These are phyloP conservation scores for Ophiocordyceps sinensis DNA, from an alignment of 2,329 filamentous ascomycete genomes.

Conservation along the genomic window DNA sequence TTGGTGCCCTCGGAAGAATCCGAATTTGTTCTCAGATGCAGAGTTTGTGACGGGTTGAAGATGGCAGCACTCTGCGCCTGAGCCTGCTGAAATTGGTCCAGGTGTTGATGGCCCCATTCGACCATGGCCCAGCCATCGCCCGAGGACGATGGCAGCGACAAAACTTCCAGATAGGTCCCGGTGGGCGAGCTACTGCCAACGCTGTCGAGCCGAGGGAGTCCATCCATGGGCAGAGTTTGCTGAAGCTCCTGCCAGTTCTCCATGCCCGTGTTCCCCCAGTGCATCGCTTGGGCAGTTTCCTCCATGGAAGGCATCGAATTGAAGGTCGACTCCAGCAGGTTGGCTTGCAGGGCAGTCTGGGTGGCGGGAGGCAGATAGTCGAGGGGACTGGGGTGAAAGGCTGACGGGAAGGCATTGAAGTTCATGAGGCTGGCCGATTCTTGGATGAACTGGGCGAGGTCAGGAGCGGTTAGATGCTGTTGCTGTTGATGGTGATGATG, in stretches of 20 bases:
- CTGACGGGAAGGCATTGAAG: conserved; percentile 36
- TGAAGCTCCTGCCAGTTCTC: conserved; percentile 73
- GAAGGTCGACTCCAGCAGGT: conserved; percentile 51
- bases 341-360: conserved; percentile 47
- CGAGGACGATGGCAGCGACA: conserved; percentile 67
- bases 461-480: conserved; percentile 25
- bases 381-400: conserved; percentile 39
- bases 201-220: conserved; percentile 22
- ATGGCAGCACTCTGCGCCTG: conserved; percentile 49
- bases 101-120: conserved; percentile 55
- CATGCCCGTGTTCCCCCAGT: conserved; percentile 47
- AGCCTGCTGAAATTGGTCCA: conserved; percentile 42
- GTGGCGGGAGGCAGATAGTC: conserved; percentile 48
- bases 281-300: conserved; percentile 38
- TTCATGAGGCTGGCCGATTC: conserved; percentile 41
- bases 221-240: conserved; percentile 39
- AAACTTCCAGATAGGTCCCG: conserved; percentile 60
- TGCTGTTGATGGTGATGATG: conserved; percentile 14
- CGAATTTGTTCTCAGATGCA: conserved; percentile 77
- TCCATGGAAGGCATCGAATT: conserved; percentile 41
- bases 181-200: conserved; percentile 31
- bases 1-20: conserved; percentile 65
- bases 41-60: conserved; percentile 81
- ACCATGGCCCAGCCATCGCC: conserved; percentile 81
- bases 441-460: conserved; percentile 39